Base-by-base conservation (phyloP, 2,329 filamentous ascomycete species). In the Calonectria montana region DNA sequence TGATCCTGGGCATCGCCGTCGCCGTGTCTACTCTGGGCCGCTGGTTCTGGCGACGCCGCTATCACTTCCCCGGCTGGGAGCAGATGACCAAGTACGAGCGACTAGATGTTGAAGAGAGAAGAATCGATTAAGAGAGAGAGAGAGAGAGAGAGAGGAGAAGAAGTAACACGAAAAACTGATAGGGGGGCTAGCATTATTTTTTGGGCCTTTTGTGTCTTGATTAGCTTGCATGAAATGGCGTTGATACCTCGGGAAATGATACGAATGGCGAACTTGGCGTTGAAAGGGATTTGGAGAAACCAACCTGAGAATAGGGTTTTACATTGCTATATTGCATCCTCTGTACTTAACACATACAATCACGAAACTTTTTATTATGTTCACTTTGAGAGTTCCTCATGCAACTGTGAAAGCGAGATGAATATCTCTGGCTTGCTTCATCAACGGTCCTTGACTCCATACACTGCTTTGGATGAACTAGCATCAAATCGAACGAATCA, bases 101-200 rank as follows among this genome's bases (percentile, higher is more conserved):
- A 27, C 37, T 75, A 10, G 69, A 68, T 10, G 21, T 62, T 12
- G 72, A 75, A 23, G 73, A 75, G 73, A 63, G 73, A 63, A 66
- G 73, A n/a, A 75, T 75, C 21, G 73, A 75, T 35, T 75, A 43
- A 72, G 48, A 25, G n/a, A 25, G 9, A 18, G 12, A 39, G n/a
- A 39, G 16, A 59, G 21, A 39, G 16, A 27, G 31, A 15, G n/a
- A 37, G 29, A 23, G 48, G 21, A 37, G 53, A 18, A 39, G 23
- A 39, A 39, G 43, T n/a, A 35, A 31, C 27, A 57, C n/a, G n/a
- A n/a, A 23, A 35, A 39, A 16, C 27, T 23, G 48, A 23, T 23
- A 59, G 13, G 8, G 25, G 25, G 13, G 53, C 35, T 23, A n/a
- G 29, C 53, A 25, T 37, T n/a, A 15, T 35, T 12, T 35, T 35